Evolutionary conservation across 257 asterid genomes (phyloP).

Genomic region (Nicotiana obtusifolia): DNA sequence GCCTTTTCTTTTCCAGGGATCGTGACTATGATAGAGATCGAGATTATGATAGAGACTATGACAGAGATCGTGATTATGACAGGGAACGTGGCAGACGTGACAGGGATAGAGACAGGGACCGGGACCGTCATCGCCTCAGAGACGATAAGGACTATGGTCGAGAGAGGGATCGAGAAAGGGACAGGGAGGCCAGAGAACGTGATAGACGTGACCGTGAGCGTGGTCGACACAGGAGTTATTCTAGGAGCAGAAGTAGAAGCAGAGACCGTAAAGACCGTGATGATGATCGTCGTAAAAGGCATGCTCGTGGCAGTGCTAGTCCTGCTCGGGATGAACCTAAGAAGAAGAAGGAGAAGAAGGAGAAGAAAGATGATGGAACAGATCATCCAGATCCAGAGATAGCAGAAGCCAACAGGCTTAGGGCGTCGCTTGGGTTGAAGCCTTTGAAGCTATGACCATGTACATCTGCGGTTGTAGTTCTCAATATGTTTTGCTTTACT

Average conservation of each 20-base stretch:
- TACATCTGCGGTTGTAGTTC: not conserved
- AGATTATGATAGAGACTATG: conserved; percentile 51
- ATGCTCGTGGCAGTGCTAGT: conserved; percentile 52
- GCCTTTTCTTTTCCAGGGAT: conserved; percentile 20
- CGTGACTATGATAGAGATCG: conserved; percentile 34
- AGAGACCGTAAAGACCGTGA: conserved; percentile 65
- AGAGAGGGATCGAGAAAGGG: conserved; percentile 55
- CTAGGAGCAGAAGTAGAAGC: conserved; percentile 88
- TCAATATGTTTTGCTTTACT: not conserved
- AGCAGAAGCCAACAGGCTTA: conserved; percentile 73
- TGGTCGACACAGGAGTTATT: conserved; percentile 62
- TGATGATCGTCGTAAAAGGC: conserved; percentile 66
- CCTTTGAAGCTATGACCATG: conserved; percentile 47
- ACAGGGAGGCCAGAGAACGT: conserved; percentile 59
- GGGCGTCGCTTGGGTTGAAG: conserved; percentile 82
- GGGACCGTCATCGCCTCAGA: conserved; percentile 63
- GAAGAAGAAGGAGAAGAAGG: conserved; percentile 75
- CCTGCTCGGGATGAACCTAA: conserved; percentile 54
- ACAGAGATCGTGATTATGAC: conserved; percentile 59
- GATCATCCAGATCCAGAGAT: conserved; percentile 99
- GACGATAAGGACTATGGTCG: conserved; percentile 73
- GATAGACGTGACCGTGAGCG: conserved; percentile 77
- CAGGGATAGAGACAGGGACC: conserved; percentile 43
- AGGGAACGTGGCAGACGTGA: conserved; percentile 53
- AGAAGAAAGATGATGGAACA: conserved; percentile 78